Base-by-base conservation (phyloP, 2,329 filamentous ascomycete genomes). In the Fusarium chuoi region DNA sequence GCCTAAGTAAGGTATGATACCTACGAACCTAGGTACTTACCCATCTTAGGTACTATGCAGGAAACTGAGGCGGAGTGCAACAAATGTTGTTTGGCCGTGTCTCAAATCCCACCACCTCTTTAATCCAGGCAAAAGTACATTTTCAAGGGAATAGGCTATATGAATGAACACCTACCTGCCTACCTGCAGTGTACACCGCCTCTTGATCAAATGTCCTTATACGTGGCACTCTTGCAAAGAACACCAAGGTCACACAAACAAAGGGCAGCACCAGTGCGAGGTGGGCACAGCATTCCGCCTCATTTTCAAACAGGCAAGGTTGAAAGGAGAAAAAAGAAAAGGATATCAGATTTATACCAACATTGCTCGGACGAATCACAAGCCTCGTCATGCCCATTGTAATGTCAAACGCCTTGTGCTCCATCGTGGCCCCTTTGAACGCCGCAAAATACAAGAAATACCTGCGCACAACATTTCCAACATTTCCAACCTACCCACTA, bases 361-460 rank as follows among this genome's bases (percentile, higher is more conserved):
- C 44, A 26, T 44, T 71, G 36, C 56, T 42, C 68, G 45, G 38
- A n/a, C 36, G 17, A 65, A 41, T 28, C 45, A 24, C 33, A 59
- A 44, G 46, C 56, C 49, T 57, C 44, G 26, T 20, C 49, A 39
- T 64, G 36, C 45, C 55, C 45, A 45, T 26, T 28, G 46, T 33
- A 39, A 51, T 57, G 41, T 49, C 26, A 62, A 74, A 74, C 71
- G 63, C 71, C 71, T 35, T 30, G 10, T 44, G 38, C 48, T 46
- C 51, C 54, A 28, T 35, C 38, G 26, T 58, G 35, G 26, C 56
- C 59, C 67, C 63, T 55, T 52, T 49, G 44, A 70, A 75, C 72
- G 72, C 72, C 72, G 22, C 28, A 28, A 62, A 59, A 68, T 51
- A 52, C n/a, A 30, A 18, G 49, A 58, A 52, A 52, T 26, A 33